phyloP scores from a whole-genome alignment of 306 rosid species.

The Aeschynomene evenia region DNA sequence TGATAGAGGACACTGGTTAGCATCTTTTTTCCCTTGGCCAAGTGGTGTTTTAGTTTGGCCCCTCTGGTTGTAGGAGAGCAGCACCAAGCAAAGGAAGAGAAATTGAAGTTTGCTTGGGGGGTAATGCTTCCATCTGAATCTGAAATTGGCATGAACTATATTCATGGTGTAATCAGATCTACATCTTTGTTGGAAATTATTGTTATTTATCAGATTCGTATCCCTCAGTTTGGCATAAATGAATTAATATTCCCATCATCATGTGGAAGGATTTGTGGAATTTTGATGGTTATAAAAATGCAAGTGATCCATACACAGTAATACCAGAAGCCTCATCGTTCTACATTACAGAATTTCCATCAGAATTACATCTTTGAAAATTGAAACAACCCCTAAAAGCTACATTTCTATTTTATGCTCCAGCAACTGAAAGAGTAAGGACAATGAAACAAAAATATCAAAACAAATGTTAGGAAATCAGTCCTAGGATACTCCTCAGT shows the following conservation, averaged over 20 bases:
- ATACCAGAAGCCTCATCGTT: background rate
- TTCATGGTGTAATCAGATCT: slow-evolving; percentile 25
- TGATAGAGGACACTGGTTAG: slow-evolving; percentile 8
- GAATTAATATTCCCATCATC: slow-evolving; percentile 5
- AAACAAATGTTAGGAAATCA: slow-evolving; percentile 14
- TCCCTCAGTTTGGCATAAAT: background rate
- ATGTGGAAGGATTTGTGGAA: background rate
- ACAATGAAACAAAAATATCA: slow-evolving; percentile 4
- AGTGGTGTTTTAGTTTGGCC: slow-evolving; percentile 7
- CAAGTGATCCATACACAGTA: background rate
- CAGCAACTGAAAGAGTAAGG: slow-evolving; percentile 3
- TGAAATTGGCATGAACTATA: slow-evolving; percentile 3
- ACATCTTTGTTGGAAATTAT: background rate
- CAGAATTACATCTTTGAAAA: slow-evolving; percentile 9
- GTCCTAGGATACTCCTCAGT: background rate
- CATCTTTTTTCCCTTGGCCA: slow-evolving; percentile 7
- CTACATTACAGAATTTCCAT: background rate
- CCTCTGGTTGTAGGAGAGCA: background rate
- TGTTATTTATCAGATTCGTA: slow-evolving; percentile 7
- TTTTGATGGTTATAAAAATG: background rate
- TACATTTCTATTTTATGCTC: slow-evolving; percentile 7
- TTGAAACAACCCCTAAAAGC: slow-evolving; percentile 7
- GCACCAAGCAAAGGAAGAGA: slow-evolving; percentile 6
- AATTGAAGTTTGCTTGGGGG: background rate
- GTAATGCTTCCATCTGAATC: slow-evolving; percentile 27